Evolutionary conservation across 257 asterid species (phyloP), one percentile per base, ranked within the genome.

Genomic region (Nicotiana tomentosiformis): DNA sequence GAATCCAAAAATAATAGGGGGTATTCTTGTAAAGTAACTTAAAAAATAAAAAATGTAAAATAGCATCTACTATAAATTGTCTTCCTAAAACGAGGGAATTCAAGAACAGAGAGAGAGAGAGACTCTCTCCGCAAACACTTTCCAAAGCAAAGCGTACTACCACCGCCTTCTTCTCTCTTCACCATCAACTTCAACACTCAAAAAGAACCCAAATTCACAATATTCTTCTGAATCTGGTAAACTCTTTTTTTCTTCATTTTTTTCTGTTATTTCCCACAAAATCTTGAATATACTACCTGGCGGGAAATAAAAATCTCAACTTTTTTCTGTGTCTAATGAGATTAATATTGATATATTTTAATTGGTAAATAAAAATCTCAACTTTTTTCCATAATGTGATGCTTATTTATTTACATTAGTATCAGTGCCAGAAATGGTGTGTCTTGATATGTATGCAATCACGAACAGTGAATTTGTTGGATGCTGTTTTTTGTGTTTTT

Each of bases 41-140:
- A 4, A 74, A 3, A 26, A 2, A 37, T 37, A 37, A 39, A 69
- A 37, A 35, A 32, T 20, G 9, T n/a, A 68, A 18, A 68, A 37
- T 5, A 46, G 37, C 15, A 37, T 33, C 2, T 51, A 74, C 16
- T 74, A 74, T 79, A 79, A 35, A 79, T 61, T n/a, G 72, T 61
- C 16, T 39, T 79, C 82, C 82, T 37, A 26, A 66, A 60, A 83
- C 68, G 77, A 77, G 83, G 86, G 86, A 66, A 83, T 77, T 66
- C 80, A 76, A 77, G 82, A 83, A 74, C 65, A 58, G 69, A 55
- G 33, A 82, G 69, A 30, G 3, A 46, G 57, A 65, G 82, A 53
- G 62, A 18, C 32, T 3, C 35, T 53, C 58, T 51, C 65, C 76
- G 9, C 29, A 32, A 35, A 55, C 23, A 46, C 51, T 26, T 53